Conservation (phyloP, 148 eudicot species). For the Chenopodium album region DNA sequence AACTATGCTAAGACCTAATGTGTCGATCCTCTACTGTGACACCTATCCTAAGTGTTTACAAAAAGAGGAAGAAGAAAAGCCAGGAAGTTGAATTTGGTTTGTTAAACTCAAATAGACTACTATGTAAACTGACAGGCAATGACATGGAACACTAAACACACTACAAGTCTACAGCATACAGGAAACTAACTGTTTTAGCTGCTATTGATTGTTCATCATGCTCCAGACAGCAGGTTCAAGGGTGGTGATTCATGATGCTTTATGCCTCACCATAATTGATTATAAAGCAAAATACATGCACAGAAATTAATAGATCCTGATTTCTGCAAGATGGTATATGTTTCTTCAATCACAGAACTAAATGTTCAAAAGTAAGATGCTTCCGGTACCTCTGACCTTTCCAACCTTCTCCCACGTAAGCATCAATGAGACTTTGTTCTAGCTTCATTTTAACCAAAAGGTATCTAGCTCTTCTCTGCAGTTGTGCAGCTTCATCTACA, state of each 20-base stretch:
- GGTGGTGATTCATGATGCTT: not conserved
- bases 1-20: not conserved
- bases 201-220: not conserved
- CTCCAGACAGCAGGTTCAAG: not conserved
- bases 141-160: slow-evolving; percentile 1
- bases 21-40: too few relatives aligned
- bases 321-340: not conserved
- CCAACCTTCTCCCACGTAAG: slow-evolving; percentile 95
- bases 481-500: slow-evolving; percentile 60
- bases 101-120: not conserved
- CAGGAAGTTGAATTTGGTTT: not conserved
- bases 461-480: slow-evolving; percentile 78
- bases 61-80: not conserved
- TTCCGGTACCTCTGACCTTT: slow-evolving; percentile 88
- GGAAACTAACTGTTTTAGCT: not conserved
- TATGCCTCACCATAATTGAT: not conserved
- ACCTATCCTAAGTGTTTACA: not conserved
- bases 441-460: slow-evolving; percentile 74
- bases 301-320: not conserved
- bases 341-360: slow-evolving; percentile 13
- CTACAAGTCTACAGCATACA: not conserved
- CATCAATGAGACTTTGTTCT: slow-evolving; percentile 94
- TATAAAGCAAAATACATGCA: not conserved
- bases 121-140: not conserved
- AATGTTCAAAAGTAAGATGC: slow-evolving; percentile 20